Conservation (phyloP, 2,329 filamentous ascomycete species). For the Ceratocystis smalleyi region DNA sequence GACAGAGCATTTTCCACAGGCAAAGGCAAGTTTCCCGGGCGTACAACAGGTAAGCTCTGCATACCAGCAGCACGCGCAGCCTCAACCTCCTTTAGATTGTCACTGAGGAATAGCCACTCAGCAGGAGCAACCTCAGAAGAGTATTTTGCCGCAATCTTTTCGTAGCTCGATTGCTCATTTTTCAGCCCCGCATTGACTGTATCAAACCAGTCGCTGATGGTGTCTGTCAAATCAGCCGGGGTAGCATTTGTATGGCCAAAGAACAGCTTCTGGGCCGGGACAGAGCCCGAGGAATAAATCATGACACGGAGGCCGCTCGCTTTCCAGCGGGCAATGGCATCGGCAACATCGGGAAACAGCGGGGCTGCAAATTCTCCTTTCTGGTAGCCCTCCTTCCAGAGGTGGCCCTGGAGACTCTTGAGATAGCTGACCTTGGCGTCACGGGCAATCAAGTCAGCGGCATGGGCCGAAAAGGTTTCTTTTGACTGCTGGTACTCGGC, state of each 20-base stretch:
- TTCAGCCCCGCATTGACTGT: constrained; percentile 69
- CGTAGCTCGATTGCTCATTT: constrained; percentile 50
- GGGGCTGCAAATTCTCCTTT: constrained; percentile 54
- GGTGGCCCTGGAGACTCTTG: constrained; percentile 63
- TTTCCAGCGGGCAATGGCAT: constrained; percentile 45
- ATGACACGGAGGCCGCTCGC: constrained; percentile 41
- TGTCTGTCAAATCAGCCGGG: constrained; percentile 41
- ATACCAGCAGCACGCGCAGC: constrained; percentile 49
- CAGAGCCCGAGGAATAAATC: constrained; percentile 71
- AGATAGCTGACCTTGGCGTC: constrained; percentile 65
- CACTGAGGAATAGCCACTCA: constrained; percentile 63
- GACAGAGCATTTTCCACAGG: constrained; percentile 31
- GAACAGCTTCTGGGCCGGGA: constrained; percentile 65
- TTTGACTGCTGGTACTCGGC: constrained; percentile 43
- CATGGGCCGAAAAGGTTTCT: constrained; percentile 47
- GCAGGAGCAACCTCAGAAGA: constrained; percentile 28
- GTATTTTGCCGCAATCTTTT: constrained; percentile 37
- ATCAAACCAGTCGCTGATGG: constrained; percentile 57
- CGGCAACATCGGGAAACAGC: constrained; percentile 59
- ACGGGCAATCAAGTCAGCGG: constrained; percentile 51
- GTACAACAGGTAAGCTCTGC: constrained; percentile 43
- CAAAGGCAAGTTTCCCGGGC: constrained; percentile 56
- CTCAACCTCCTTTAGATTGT: constrained; percentile 56
- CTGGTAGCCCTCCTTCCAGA: constrained; percentile 62
- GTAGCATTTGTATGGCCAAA: constrained; percentile 51